phyloP scores from a whole-genome alignment of 2,329 filamentous ascomycete species.

The Cordyceps farinosa region DNA sequence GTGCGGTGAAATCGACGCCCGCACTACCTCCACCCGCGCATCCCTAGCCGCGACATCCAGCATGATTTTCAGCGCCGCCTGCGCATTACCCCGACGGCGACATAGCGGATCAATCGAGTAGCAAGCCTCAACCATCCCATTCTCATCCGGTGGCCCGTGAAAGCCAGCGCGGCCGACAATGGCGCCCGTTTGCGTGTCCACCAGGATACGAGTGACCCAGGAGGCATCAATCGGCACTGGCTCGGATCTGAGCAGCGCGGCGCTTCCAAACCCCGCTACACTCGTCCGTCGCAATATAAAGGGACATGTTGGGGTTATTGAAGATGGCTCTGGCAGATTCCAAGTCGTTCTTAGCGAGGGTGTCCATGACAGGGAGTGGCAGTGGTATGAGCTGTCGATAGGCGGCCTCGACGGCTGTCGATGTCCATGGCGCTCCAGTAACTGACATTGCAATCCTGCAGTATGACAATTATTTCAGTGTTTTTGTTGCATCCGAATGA shows the following conservation, averaged over 20 bases:
- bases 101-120: slow-evolving; percentile 11
- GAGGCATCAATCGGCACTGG: not conserved
- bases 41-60: slow-evolving; percentile 5
- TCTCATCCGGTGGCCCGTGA: slow-evolving; percentile 11
- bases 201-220: slow-evolving; percentile 13
- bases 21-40: slow-evolving; percentile 8
- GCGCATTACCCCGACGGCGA: slow-evolving; percentile 11
- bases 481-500: too few species aligned
- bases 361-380: not conserved
- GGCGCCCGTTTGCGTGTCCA: not conserved
- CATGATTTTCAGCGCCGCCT: slow-evolving; percentile 13
- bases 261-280: slow-evolving; percentile 1
- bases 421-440: not conserved
- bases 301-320: too few species aligned
- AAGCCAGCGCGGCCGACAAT: slow-evolving; percentile 16
- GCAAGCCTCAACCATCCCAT: slow-evolving; percentile 16
- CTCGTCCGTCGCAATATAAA: not conserved
- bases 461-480: too few species aligned
- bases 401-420: not conserved
- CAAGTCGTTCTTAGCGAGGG: not conserved
- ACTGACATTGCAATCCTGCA: too few species aligned
- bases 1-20: not conserved
- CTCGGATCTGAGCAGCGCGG: not conserved
- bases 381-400: not conserved
- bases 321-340: not conserved